Evolutionary conservation across 2,329 filamentous ascomycete genomes (phyloP).

Genomic region (Penicillium carneum): DNA sequence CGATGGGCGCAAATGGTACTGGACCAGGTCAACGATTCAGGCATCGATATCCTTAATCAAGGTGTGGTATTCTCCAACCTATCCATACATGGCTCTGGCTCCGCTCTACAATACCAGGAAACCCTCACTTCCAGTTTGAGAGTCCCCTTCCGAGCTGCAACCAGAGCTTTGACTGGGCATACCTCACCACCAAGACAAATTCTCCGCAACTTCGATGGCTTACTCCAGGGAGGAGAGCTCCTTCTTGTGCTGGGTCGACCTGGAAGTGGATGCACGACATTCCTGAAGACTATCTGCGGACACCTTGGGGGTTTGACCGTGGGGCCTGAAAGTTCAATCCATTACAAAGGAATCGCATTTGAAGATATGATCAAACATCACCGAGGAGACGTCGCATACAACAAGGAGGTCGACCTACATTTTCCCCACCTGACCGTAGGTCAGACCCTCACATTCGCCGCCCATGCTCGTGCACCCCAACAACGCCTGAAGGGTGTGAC

Average conservation of each 20-base stretch:
- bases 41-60: conserved; percentile 34
- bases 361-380: conserved; percentile 21
- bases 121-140: conserved; percentile 35
- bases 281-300: conserved; percentile 62
- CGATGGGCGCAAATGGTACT: conserved; percentile 37
- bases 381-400: conserved; percentile 22
- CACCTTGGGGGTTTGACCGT: conserved; percentile 33
- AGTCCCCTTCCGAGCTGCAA: conserved; percentile 44
- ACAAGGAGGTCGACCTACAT: conserved; percentile 48
- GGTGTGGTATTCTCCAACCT: conserved; percentile 39
- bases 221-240: conserved; percentile 56
- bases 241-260: conserved; percentile 59
- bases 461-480: conserved; percentile 62
- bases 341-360: conserved; percentile 21
- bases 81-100: conserved; percentile 37
- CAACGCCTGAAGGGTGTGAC: conserved; percentile 29
- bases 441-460: conserved; percentile 77
- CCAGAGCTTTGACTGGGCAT: conserved; percentile 37
- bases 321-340: conserved; percentile 8
- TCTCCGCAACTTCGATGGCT: conserved; percentile 30
- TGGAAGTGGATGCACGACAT: conserved; percentile 60
- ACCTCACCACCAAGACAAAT: conserved; percentile 39
- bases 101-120: conserved; percentile 36
- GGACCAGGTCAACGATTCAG: conserved; percentile 31
- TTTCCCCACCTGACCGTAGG: conserved; percentile 70